Evolutionary conservation across 305 asterid genomes (phyloP).

Genomic region (Solanum hybrid): DNA sequence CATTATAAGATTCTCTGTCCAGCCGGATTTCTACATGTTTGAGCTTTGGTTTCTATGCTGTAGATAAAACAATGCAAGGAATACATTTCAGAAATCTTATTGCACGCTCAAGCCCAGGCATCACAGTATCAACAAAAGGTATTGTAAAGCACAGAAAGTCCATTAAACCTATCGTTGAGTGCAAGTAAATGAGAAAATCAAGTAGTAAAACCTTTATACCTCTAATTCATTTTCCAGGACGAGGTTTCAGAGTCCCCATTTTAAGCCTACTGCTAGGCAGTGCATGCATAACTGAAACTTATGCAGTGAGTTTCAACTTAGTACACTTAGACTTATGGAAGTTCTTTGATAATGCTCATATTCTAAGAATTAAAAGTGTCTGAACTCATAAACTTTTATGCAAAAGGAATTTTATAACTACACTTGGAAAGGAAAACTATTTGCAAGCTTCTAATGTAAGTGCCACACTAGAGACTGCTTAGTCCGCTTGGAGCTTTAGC

Average conservation of each 20-base stretch:
- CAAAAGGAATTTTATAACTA: not conserved
- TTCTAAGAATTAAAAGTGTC: not conserved
- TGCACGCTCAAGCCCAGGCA: slow-evolving; percentile 93
- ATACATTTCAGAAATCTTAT: slow-evolving; percentile 60
- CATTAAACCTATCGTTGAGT: not conserved
- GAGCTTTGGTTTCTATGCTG: slow-evolving; percentile 19
- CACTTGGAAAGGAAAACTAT: not conserved
- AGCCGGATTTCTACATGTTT: slow-evolving; percentile 12
- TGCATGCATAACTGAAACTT: not conserved
- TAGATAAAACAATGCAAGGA: slow-evolving; percentile 64
- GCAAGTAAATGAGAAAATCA: not conserved
- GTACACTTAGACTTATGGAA: not conserved
- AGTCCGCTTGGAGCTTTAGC: not conserved
- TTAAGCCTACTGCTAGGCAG: not conserved
- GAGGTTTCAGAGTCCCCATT: not conserved
- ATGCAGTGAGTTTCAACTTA: not conserved
- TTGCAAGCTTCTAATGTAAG: not conserved
- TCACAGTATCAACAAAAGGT: slow-evolving; percentile 84
- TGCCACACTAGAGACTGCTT: not conserved
- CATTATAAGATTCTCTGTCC: not conserved
- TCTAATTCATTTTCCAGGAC: not conserved
- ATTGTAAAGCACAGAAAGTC: slow-evolving; percentile 7
- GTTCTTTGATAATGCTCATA: not conserved
- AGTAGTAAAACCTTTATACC: not conserved
- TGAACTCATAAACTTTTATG: not conserved